Conservation (phyloP, 306 rosid species). For the Inga laurina region DNA sequence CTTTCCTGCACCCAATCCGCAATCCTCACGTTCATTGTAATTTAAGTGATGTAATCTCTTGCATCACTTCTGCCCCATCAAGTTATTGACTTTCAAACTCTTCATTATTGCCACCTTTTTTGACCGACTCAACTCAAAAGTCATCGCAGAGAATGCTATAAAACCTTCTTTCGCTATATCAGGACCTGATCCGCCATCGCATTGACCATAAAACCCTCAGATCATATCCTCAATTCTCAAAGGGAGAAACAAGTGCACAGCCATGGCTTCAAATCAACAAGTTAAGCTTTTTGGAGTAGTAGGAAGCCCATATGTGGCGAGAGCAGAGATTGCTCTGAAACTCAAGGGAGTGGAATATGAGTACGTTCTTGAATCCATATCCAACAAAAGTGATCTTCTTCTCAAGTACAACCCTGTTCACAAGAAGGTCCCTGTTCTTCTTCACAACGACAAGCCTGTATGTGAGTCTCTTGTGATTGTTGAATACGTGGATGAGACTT, state of each 20-base stretch:
- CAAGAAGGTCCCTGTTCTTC: conserved; percentile 42
- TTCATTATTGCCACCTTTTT: not conserved
- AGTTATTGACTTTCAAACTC: too few species aligned
- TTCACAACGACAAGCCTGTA: conserved; percentile 47
- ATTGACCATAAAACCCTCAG: not conserved
- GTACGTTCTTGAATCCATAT: conserved; percentile 33
- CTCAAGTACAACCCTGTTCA: conserved; percentile 55
- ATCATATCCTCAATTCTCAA: not conserved
- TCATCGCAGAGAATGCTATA: too few species aligned
- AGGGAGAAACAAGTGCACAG: not conserved
- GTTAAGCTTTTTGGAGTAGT: conserved; percentile 31
- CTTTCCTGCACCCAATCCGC: too few species aligned
- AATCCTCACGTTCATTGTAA: too few species aligned
- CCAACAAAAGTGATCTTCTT: conserved; percentile 36
- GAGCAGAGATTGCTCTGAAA: conserved; percentile 47
- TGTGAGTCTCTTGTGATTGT: conserved; percentile 49
- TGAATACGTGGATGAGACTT: conserved; percentile 47
- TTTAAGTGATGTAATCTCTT: not conserved
- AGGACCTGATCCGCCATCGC: not conserved
- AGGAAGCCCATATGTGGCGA: not conserved
- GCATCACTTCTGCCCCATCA: not conserved
- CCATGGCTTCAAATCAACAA: conserved; percentile 23
- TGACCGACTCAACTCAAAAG: not conserved
- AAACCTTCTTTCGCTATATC: not conserved
- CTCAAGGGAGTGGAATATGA: conserved; percentile 49